Base-by-base conservation (phyloP, 306 rosid genomes). In the Carpinus fangiana region DNA sequence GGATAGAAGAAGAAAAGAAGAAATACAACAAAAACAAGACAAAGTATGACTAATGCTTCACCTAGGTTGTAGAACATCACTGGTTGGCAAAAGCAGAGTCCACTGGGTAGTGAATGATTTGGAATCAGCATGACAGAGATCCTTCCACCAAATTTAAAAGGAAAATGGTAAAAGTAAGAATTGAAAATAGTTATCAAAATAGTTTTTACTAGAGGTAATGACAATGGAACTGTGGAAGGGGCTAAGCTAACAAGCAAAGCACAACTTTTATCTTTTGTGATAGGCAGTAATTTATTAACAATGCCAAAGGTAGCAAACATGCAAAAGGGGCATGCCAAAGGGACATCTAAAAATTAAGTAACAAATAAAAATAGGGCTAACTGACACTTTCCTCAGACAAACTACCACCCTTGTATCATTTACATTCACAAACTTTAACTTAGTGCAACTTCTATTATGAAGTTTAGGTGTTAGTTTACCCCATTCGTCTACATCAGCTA, bases 121-220 rank as follows among this genome's bases (percentile, higher is more conserved):
- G 68, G 90, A 89, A 87, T 95, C 99, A 47, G 89, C 95, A 85
- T 87, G 97, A 86, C 96, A 93, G 80, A 95, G 97, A 84, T 93
- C 99, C 98, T 94, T 84, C 75, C 73, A 16, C 78, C 84, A 81
- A 75, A 68, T 41, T 81, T 36, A 75, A 13, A 72, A 51, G 34
- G 70, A n/a, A 46, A 54, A 60, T 28, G 4, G 51, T n/a, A 70
- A 8, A 46, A 38, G 41, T 65, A 73, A 2, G 45, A 41, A 51
- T 64, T 51, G 54, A 73, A 65, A 84, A 50, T 73, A 76, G 14
- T 67, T 57, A 77, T 45, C 48, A 69, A 66, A 46, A 67, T 7
- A 68, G 20, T 9, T 72, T 73, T 47, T 28, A 34, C 4, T 48
- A 55, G 23, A 68, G 17, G 60, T 62, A 54, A 73, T 10, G 8